Base-by-base conservation (phyloP, 352 stramenopile genomes). In the Globisporangium alternatum region DNA sequence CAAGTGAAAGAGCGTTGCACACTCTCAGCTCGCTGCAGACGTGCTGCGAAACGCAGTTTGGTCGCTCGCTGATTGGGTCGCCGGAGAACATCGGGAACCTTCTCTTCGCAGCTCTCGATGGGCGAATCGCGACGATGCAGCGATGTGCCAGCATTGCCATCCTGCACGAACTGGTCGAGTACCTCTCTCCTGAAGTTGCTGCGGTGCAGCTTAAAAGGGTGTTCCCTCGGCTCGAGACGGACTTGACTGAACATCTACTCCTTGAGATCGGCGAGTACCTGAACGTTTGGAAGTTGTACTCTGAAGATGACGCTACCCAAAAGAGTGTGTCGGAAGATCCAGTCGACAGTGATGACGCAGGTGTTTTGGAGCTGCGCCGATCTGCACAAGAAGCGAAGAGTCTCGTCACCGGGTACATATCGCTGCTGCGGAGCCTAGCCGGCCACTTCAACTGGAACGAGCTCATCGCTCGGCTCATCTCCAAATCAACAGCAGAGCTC, bases 81-180 rank as follows among this genome's bases (percentile, higher is more conserved):
- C 69, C 73, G 10, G 79, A 85, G 62, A 90, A 91, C 47, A 66
- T 91, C 31, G 70, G 71, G 10, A 78, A 90, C 53, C 56, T 94
- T 8, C 74, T 92, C 13, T 72, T 74, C n/a, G 43, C 92, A 2
- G 78, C 78, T 1, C 80, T 92, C 39, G 66, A 86, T 30, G 66
- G 77, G 2, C 62, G 62, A n/a, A 62, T 81, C 5, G 60, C 85
- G 2, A 65, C 80, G 19, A 81, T 90, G 63, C 72, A 83, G 19
- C 72, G 74, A 22, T 82, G 78, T 44, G 83, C 71, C 0, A 77
- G 72, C 21, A 62, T 86, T 15, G 59, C 57, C 7, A 71, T 90
- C 21, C 39, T 94, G 5, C 76, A 66, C 44, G 71, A 89, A 9
- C 56, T 94, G 7, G 60, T 51, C 13, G 54, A 65, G n/a, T 60